Evolutionary conservation across 306 rosid genomes (phyloP), one percentile per base, ranked within the genome.

Genomic region (Mucuna pruriens): DNA sequence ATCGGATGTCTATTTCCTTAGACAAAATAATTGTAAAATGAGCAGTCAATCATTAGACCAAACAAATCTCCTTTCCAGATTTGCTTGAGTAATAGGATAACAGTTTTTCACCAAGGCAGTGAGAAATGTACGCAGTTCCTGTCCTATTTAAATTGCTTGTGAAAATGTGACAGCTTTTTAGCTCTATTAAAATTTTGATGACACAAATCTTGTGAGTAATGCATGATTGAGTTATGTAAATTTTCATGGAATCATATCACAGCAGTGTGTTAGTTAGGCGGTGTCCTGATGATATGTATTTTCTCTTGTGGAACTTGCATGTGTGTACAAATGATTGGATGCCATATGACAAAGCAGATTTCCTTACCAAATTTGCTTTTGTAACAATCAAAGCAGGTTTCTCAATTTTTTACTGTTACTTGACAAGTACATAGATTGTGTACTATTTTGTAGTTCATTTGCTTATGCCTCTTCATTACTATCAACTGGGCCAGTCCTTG

Each of bases 301-400:
- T 54, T 33, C 63, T 5, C 20, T 22, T 51, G 11, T 4, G 25
- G 66, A 54, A 61, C 16, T 6, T 46, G 84, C 45, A n/a, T 64
- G 42, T n/a, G 42, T n/a, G 71, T 64, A 31, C 20, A 60, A 72
- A 55, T 86, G 79, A 83, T 60, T 39, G 66, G 83, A 60, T 77
- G 67, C 83, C 42, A 61, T 64, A 2, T 49, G 77, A 84, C 64
- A 22, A 2, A 62, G 75, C 36, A 10, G 8, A 23, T 25, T 58
- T 36, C 64, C 19, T 49, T 42, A 58, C 9, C 29, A 20, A 76
- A 16, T 58, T 69, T 23, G 75, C 84, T 76, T 20, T 74, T 85
- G 84, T 84, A 73, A 19, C 0, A 9, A 51, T 71, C 13, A 40
- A 79, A 64, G 7, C 75, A 77, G 5, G n/a, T 51, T 57, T 46